phyloP scores from a whole-genome alignment of 2,329 filamentous ascomycete genomes.

The Dactylellina drechsleri region DNA sequence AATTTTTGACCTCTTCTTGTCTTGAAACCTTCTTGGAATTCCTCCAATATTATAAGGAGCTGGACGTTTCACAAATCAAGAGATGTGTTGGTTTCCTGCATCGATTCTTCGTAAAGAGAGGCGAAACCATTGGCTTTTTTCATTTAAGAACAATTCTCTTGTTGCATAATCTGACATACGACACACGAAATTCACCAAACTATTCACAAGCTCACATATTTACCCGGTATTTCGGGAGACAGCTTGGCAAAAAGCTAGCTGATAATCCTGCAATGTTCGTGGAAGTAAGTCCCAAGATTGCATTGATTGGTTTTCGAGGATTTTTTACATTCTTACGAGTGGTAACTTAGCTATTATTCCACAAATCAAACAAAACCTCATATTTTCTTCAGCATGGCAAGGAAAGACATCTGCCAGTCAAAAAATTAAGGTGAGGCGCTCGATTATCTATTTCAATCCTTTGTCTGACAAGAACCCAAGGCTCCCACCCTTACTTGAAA shows the following conservation, averaged over 20 bases:
- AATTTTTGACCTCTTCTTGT: slow-evolving; percentile 84
- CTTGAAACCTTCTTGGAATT: slow-evolving; percentile 90
- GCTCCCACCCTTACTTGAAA: slow-evolving; percentile 81
- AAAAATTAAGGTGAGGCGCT: slow-evolving; percentile 58
- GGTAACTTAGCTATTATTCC: slow-evolving; percentile 76
- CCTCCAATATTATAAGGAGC: slow-evolving; percentile 80
- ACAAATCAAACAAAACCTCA: slow-evolving; percentile 83
- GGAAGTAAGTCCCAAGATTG: slow-evolving; percentile 65
- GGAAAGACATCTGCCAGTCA: slow-evolving; percentile 73
- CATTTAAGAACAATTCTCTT: slow-evolving; percentile 89
- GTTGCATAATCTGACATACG: slow-evolving; percentile 91
- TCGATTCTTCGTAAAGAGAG: slow-evolving; percentile 91
- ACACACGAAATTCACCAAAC: slow-evolving; percentile 78
- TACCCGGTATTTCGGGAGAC: slow-evolving; percentile 81
- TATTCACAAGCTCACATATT: slow-evolving; percentile 94
- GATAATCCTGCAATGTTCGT: slow-evolving; percentile 85
- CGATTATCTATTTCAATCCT: background rate
- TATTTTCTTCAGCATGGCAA: slow-evolving; percentile 91
- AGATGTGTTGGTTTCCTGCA: slow-evolving; percentile 94
- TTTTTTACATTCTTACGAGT: background rate
- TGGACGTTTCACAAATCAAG: slow-evolving; percentile 83
- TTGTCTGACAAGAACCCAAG: slow-evolving; percentile 11
- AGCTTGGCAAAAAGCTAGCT: slow-evolving; percentile 83
- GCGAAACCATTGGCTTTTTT: slow-evolving; percentile 87
- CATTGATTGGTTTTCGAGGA: background rate